phyloP scores from a whole-genome alignment of 257 asterid genomes.

The Solanum bukasovii region DNA sequence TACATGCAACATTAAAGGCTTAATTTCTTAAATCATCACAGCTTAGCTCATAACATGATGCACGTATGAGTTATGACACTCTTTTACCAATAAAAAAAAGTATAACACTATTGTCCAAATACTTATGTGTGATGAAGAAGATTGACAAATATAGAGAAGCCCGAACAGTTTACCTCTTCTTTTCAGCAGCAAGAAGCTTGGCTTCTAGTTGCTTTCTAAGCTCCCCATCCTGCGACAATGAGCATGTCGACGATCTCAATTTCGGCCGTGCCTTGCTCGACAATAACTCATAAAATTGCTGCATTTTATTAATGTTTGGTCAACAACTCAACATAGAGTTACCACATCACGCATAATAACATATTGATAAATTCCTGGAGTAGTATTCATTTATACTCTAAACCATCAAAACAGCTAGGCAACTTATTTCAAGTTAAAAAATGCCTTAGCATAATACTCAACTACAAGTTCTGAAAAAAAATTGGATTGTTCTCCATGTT shows the following conservation, averaged over 20 bases:
- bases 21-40: background rate
- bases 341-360: background rate
- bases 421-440: background rate
- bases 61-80: background rate
- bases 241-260: background rate
- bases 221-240: constrained; percentile 6
- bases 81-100: background rate
- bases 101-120: background rate
- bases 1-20: background rate
- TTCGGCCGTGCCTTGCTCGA: constrained; percentile 15
- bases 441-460: background rate
- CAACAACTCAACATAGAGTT: background rate
- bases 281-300: constrained; percentile 22
- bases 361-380: background rate
- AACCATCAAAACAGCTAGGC: background rate
- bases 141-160: background rate
- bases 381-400: background rate
- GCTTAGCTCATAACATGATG: background rate
- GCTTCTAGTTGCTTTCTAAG: constrained; percentile 12
- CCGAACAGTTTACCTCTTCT: constrained; percentile 13
- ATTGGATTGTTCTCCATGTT: background rate
- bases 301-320: background rate
- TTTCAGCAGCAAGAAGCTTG: constrained; percentile 25
- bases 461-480: background rate
- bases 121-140: background rate